Conservation (phyloP, 768 basidiomycete species). For the Suillus paluster region DNA sequence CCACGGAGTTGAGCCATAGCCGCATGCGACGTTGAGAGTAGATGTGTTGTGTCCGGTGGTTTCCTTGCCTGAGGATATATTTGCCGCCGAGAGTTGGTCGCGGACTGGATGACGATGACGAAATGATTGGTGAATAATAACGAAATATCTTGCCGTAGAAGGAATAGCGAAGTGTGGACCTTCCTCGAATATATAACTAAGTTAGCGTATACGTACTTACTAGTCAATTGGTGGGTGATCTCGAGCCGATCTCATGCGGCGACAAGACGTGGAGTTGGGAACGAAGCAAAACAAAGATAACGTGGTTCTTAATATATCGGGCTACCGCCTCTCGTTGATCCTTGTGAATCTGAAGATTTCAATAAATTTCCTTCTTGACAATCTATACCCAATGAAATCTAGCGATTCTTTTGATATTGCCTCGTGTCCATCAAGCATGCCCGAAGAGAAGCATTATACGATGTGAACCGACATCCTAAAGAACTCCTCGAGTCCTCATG, state of each 20-base stretch:
- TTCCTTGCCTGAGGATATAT: too few species aligned
- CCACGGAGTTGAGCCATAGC: background rate
- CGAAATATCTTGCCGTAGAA: too few species aligned
- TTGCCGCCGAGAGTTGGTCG: too few species aligned
- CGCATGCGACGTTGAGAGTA: background rate
- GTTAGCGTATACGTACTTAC: background rate
- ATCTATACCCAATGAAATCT: conserved; percentile 5
- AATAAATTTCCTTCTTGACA: conserved; percentile 1
- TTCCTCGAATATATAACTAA: background rate
- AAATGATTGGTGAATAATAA: too few species aligned
- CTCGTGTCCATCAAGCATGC: conserved; percentile 9
- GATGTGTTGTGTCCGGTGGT: background rate
- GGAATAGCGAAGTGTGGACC: too few species aligned
- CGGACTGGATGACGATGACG: too few species aligned
- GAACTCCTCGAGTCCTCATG: conserved; percentile 9
- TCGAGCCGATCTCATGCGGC: conserved; percentile 1
- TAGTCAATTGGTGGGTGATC: too few species aligned
- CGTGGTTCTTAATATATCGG: conserved; percentile 10
- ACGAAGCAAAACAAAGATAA: background rate
- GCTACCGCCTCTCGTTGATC: background rate
- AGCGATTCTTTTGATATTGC: conserved; percentile 1
- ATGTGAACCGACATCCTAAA: conserved; percentile 17
- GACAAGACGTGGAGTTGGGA: background rate
- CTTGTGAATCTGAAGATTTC: background rate
- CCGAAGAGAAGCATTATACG: conserved; percentile 17